A percentile compares a stretch with the other conserved stretches of the same genome.
Evolutionary conservation across 768 basidiomycete genomes (phyloP).

Genomic region (Naganishia onofrii): DNA sequence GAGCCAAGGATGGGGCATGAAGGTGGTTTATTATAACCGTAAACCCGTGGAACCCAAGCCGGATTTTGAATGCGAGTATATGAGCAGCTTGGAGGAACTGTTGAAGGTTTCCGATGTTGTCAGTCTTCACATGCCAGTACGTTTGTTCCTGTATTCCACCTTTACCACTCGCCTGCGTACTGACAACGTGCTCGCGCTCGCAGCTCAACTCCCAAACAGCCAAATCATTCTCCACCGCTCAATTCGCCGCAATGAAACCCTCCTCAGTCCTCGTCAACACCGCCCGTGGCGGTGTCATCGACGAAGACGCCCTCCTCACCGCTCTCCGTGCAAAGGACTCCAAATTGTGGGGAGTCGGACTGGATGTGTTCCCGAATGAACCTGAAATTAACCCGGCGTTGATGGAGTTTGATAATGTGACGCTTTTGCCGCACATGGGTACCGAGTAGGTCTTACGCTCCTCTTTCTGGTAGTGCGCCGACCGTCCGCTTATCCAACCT

Average conservation of each 20-base stretch:
- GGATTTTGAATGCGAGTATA: conserved; percentile 70
- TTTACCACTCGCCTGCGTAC: too few species aligned
- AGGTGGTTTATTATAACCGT: conserved; percentile 69
- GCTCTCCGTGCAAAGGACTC: conserved; percentile 76
- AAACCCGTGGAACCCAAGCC: conserved; percentile 59
- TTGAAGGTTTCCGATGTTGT: conserved; percentile 73
- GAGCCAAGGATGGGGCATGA: conserved; percentile 76
- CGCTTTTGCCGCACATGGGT: conserved; percentile 89
- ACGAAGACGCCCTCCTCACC: conserved; percentile 78
- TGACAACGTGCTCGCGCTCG: not conserved
- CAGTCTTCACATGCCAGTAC: conserved; percentile 77
- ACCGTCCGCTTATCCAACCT: too few species aligned
- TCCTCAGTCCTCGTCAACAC: conserved; percentile 80
- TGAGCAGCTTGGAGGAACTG: conserved; percentile 62
- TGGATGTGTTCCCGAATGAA: conserved; percentile 84
- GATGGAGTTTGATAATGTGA: conserved; percentile 73
- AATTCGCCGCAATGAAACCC: conserved; percentile 72
- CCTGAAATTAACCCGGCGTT: conserved; percentile 76
- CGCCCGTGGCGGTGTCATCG: conserved; percentile 83
- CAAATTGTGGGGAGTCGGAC: conserved; percentile 66
- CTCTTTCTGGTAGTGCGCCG: too few species aligned
- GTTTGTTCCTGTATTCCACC: too few species aligned
- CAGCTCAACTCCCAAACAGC: conserved; percentile 59
- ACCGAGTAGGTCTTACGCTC: conserved; percentile 35
- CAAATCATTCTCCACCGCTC: conserved; percentile 69